Evolutionary conservation across 2,329 filamentous ascomycete genomes (phyloP), one percentile per base, ranked within the genome.

Genomic region (Cladosporium sp.): DNA sequence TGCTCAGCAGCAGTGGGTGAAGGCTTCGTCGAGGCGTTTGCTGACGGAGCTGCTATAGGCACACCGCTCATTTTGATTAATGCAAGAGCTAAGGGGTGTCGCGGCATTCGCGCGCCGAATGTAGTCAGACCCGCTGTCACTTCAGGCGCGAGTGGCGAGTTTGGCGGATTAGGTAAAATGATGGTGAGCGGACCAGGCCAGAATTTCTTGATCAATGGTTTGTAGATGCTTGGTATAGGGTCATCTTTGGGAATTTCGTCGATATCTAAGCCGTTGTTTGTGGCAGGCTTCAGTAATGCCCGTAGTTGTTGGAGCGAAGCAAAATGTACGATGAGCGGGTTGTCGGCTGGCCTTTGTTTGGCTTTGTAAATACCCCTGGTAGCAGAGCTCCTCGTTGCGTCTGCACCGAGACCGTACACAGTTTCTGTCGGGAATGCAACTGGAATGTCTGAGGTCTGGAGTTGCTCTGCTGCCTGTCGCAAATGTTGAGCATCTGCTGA

Each of bases 391-490:
- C 91, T 84, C 25, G 92, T 97, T 11, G 94, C 94, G 76, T 97
- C 94, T 14, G 94, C 94, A n/a, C 92, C 94, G 7, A 99, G 82
- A 0, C 94, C 94, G 72, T 99, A 99, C 0, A 99, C 94, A 0
- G 94, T 99, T 76, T 99, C 94, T 0, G 94, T 99, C 0, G 94
- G 94, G 71, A 99, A 99, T 1, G 90, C 94, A 50, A 99, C 91
- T 4, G 94, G 94, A 3, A 82, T 82, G 70, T 90, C 82, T 54
- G 82, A 86, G 17, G 80, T 79, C 54, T 79, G 82, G 37, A 96
- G 78, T 63, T 86, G 81, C 12, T 80, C 71, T 2, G 89, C 90
- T 1, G 90, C 90, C 58, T 85, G 77, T 59, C 78, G 75, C 38
- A 96, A 79, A 59, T 79, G 75, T 37, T 77, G 73, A 3, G 77